Conservation (phyloP, 768 basidiomycete genomes). For the Hygrophoropsis aurantiaca region DNA sequence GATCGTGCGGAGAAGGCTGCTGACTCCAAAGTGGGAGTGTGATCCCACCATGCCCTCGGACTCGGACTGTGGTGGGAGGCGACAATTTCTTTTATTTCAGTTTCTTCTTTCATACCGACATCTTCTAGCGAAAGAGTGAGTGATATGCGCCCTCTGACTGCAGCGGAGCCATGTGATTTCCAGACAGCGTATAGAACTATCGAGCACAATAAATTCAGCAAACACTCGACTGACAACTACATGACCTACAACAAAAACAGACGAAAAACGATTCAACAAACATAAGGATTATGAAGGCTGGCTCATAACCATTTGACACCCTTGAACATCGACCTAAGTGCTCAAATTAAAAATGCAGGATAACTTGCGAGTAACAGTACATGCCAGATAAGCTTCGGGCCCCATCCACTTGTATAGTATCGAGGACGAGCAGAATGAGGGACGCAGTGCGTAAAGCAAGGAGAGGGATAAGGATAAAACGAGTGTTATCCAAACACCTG, state of each 20-base stretch:
- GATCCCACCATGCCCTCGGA: slow-evolving; percentile 57
- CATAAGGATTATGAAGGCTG: slow-evolving; percentile 47
- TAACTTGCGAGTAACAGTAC: neutral
- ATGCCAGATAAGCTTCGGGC: slow-evolving; percentile 50
- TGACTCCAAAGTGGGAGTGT: slow-evolving; percentile 35
- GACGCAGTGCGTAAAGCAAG: slow-evolving; percentile 43
- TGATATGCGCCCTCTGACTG: slow-evolving; percentile 56
- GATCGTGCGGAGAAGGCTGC: neutral
- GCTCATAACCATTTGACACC: slow-evolving; percentile 30
- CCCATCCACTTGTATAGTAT: slow-evolving; percentile 38
- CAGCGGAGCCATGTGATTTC: slow-evolving; percentile 49
- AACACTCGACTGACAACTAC: too few relatives aligned
- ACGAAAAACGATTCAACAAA: slow-evolving; percentile 58
- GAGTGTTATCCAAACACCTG: slow-evolving; percentile 60
- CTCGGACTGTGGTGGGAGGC: slow-evolving; percentile 24
- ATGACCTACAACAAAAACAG: slow-evolving; percentile 60
- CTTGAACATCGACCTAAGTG: slow-evolving; percentile 50
- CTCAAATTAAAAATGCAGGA: neutral
- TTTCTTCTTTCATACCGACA: slow-evolving; percentile 19
- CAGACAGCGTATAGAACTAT: slow-evolving; percentile 57
- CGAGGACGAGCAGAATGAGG: slow-evolving; percentile 40
- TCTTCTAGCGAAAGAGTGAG: slow-evolving; percentile 47
- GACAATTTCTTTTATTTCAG: slow-evolving; percentile 5
- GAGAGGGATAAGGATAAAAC: slow-evolving; percentile 47
- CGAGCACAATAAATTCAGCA: too few relatives aligned